A percentile compares a stretch with the other conserved stretches of the same genome.
These are phyloP conservation scores for Botrytis fragariae DNA, from an alignment of 2,329 filamentous ascomycete genomes.

Conservation along the genomic window DNA sequence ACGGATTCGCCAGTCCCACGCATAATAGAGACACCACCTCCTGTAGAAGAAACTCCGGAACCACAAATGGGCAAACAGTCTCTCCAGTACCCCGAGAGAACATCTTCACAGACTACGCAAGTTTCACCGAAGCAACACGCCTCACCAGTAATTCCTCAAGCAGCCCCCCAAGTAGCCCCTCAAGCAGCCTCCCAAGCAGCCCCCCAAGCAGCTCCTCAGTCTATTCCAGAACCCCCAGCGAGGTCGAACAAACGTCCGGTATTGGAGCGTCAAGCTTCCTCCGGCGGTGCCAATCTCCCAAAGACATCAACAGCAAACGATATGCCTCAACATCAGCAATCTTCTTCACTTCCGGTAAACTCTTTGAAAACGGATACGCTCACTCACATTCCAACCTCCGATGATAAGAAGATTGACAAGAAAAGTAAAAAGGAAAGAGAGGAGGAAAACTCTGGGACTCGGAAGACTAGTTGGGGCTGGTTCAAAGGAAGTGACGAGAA, in stretches of 20 bases:
- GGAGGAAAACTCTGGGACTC: slow-evolving; percentile 54
- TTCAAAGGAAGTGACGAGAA: slow-evolving; percentile 74
- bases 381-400: slow-evolving; percentile 76
- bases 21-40: slow-evolving; percentile 63
- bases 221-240: slow-evolving; percentile 48
- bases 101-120: slow-evolving; percentile 18
- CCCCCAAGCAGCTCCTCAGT: slow-evolving; percentile 20
- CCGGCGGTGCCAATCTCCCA: slow-evolving; percentile 4
- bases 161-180: slow-evolving; percentile 14
- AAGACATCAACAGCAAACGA: slow-evolving; percentile 49
- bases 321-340: slow-evolving; percentile 55
- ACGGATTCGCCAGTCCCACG: slow-evolving; percentile 48
- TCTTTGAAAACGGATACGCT: slow-evolving; percentile 71
- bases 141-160: neutral
- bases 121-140: slow-evolving; percentile 44
- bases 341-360: slow-evolving; percentile 68
- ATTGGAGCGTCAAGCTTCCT: slow-evolving; percentile 36
- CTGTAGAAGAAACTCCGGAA: slow-evolving; percentile 31
- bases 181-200: slow-evolving; percentile 11
- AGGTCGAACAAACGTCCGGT: slow-evolving; percentile 46
- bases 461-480: slow-evolving; percentile 85
- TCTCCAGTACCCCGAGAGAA: slow-evolving; percentile 21
- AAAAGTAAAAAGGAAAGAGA: slow-evolving; percentile 66
- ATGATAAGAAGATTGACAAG: slow-evolving; percentile 73
- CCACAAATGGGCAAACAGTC: slow-evolving; percentile 21